Evolutionary conservation across 139 green algal species (phyloP), one percentile per base, ranked within the genome.

Genomic region (Zygnema cylindricum): DNA sequence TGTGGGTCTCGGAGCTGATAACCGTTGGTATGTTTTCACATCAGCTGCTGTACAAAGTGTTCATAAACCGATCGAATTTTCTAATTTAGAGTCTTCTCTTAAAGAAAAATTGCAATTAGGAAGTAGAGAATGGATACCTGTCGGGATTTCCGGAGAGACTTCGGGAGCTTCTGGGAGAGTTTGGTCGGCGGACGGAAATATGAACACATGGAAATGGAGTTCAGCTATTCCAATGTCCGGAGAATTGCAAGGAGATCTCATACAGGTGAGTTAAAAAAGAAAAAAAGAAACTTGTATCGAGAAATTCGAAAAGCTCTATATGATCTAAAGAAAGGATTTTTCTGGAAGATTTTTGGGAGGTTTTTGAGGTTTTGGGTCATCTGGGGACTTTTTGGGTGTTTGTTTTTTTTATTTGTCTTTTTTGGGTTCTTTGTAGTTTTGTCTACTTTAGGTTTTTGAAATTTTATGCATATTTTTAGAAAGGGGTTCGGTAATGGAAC

Each of bases 21-120:
- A 90, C 39, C 32, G 32, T 11, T 90, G 86, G 86, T 90, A 90
- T 40, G 77, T 90, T 21, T 86, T 86, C 39, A 76, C 79, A 25
- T 2, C 35, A 16, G 30, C 32, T 32, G 38, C 79, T 38, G 38
- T 86, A 39, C 1, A n/a, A 11, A 40, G 41, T 43, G 11, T 86
- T 16, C 79, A 86, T 69, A 39, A 22, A 38, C 76, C 1, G 42
- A 21, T 25, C 3, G 38, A 79, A 79, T 7, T 11, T 41, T 38
- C 16, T 7, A 16, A 2, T 35, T 69, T 43, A 43, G 21, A 41
- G 7, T 11, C 71, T 40, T 11, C 71, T 43, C 71, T 79, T 7
- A 79, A 16, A 41, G 35, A 40, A 16, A 85, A 16, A 11, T 16
- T 85, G 39, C 3, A 54, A 54, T 11, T 85, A 23, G 77, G 77